Evolutionary conservation across 495 filamentous ascomycete species (phyloP), one percentile per base, ranked within the genome.

Genomic region (Tuber indicum): DNA sequence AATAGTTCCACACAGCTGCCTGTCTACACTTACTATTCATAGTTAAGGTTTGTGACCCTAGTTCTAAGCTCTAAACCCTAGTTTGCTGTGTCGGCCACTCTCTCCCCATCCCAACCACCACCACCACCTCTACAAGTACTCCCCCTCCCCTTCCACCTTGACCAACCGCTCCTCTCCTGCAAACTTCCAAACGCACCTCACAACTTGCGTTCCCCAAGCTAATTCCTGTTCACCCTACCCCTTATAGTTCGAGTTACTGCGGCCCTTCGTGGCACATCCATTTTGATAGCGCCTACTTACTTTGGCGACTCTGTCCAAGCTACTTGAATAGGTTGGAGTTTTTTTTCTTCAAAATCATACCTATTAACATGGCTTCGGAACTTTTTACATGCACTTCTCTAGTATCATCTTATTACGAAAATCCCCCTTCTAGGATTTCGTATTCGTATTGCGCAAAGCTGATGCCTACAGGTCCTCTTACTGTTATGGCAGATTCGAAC

Each of bases 401-500:
- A 32, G 71, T 58, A 45, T 75, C 58, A 36, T 72, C 69, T 47
- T 77, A 70, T 76, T 62, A 47, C 73, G 36, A 52, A 32, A 74
- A 52, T 16, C 58, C 58, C 26, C 58, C 26, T 36, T 32, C 26
- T 7, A 8, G 4, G 26, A 66, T 36, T 66, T 66, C 58, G 58
- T 66, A 36, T 66, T 36, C 58, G 12, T 66, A 66, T 66, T 82
- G 81, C 77, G 62, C 70, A 72, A 75, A 80, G 71, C 72, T 79
- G 66, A 78, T 52, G 73, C 75, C 47, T 77, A 81, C 86, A 92
- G 90, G 86, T 84, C 85, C 88, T 85, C 86, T 87, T 84, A 87
- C 91, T 92, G 91, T 91, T 91, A 92, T 92, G 91, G 91, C 91
- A 92, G 90, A 92, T 83, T 83, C 81, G 90, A 89, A 90, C 88